Percentiles rank a stretch among this genome's conserved stretches.
Evolutionary conservation across 441 rosid species (phyloP).

Genomic region (Erysimum cheiri): DNA sequence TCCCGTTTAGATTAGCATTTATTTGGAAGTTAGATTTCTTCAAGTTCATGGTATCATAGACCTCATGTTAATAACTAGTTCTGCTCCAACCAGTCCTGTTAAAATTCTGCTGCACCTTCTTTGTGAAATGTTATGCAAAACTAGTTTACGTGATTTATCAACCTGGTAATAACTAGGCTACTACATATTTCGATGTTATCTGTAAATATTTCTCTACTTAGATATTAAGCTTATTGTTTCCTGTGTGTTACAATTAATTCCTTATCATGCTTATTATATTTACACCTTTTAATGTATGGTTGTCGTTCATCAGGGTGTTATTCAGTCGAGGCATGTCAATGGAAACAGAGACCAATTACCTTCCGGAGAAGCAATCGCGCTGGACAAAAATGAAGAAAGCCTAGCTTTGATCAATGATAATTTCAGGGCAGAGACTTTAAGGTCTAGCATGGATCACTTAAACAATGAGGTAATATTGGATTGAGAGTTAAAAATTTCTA

Average conservation of each 20-base stretch:
- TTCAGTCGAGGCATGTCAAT: slow-evolving; percentile 46
- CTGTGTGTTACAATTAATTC: neutral
- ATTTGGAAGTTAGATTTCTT: neutral
- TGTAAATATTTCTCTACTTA: slow-evolving; percentile 5
- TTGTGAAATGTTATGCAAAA: slow-evolving; percentile 7
- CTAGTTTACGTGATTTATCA: neutral
- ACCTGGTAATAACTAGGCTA: slow-evolving; percentile 8
- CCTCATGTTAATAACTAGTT: slow-evolving; percentile 12
- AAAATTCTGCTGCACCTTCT: slow-evolving; percentile 22
- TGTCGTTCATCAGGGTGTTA: slow-evolving; percentile 56
- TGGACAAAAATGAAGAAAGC: slow-evolving; percentile 54
- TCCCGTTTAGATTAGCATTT: slow-evolving; percentile 6
- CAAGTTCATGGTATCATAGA: slow-evolving; percentile 30
- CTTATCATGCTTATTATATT: slow-evolving; percentile 7
- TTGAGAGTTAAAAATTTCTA: neutral
- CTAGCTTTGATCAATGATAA: slow-evolving; percentile 60
- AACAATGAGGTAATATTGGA: slow-evolving; percentile 71
- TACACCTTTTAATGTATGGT: slow-evolving; percentile 32
- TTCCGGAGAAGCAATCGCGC: slow-evolving; percentile 48
- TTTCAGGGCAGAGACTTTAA: slow-evolving; percentile 70
- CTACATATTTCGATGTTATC: slow-evolving; percentile 2
- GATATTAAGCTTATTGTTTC: slow-evolving; percentile 2
- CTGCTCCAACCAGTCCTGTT: neutral
- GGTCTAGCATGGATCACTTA: slow-evolving; percentile 90
- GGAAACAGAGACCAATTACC: slow-evolving; percentile 51